Base-by-base conservation (phyloP, 2,329 filamentous ascomycete genomes). In the Aschersonia sp. region DNA sequence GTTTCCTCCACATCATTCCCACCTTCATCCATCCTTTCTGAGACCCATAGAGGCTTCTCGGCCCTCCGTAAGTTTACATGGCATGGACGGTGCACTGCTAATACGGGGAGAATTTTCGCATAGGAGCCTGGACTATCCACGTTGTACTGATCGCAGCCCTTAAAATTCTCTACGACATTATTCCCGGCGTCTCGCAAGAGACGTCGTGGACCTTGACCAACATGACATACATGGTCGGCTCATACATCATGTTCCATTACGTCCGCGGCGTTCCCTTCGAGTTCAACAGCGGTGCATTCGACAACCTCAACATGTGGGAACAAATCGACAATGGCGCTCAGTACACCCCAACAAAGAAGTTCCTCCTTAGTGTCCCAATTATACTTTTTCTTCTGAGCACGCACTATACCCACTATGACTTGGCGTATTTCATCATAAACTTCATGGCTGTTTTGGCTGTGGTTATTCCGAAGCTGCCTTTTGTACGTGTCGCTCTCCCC, bases 221-320 rank as follows among this genome's bases (percentile, higher is more conserved):
- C 69, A 94, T 97, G 66, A 89, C 89, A 46, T 98, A 98, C 76
- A 97, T 97, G 89, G 85, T 92, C 61, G 89, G 89, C 60, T 96
- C 91, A 42, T 98, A 97, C 67, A 80, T 98, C 67, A 98, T 98
- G 92, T 98, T 98, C 70, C 92, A 98, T 70, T 95, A 88, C 75
- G 92, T 98, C 57, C 88, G 91, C 62, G 92, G 92, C 57, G 88
- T 97, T 44, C 92, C 92, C 5, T 98, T 98, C 63, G 92, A 98
- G 67, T 98, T 98, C 77, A 98, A 98, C 64, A 84, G 87, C 49
- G 92, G 92, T 51, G 92, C 92, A 57, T 98, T 97, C 67, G 92
- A 98, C 74, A 97, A 98, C 67, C 77, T 98, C 61, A 98, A 97
- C 72, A 97, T 98, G 92, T 98, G 92, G 92, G 92, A 98, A 72